phyloP scores from a whole-genome alignment of 768 basidiomycete genomes.

The Boletellus sp. region DNA sequence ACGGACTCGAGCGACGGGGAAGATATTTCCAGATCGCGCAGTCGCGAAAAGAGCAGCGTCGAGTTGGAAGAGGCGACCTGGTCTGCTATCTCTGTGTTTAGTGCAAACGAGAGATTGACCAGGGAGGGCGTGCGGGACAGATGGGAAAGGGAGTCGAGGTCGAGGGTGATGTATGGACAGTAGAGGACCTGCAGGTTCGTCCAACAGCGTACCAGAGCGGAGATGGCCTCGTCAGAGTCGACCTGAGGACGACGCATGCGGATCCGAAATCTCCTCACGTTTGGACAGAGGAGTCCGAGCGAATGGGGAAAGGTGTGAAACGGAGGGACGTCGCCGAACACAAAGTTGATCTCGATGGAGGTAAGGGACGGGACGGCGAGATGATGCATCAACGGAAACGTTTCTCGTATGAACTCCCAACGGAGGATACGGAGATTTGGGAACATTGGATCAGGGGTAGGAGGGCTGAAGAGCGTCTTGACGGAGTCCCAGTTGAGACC shows the following conservation, averaged over 20 bases:
- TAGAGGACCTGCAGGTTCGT: slow-evolving; percentile 11
- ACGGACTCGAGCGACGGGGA: slow-evolving; percentile 5
- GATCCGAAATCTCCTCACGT: slow-evolving; percentile 7
- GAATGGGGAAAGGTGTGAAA: slow-evolving; percentile 17
- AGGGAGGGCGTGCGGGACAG: slow-evolving; percentile 14
- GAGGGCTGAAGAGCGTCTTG: slow-evolving; percentile 14
- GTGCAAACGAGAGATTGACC: slow-evolving; percentile 7
- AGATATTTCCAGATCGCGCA: slow-evolving; percentile 11
- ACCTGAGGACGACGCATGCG: slow-evolving; percentile 17
- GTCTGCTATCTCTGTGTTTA: not conserved
- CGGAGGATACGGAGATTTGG: slow-evolving; percentile 19
- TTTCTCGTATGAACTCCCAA: slow-evolving; percentile 18
- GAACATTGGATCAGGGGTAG: slow-evolving; percentile 13
- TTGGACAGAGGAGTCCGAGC: slow-evolving; percentile 17
- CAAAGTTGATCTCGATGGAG: slow-evolving; percentile 19
- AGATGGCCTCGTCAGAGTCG: slow-evolving; percentile 8
- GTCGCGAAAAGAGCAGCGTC: slow-evolving; percentile 3
- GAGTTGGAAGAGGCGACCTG: slow-evolving; percentile 1
- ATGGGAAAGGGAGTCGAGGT: slow-evolving; percentile 13
- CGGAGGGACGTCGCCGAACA: slow-evolving; percentile 16
- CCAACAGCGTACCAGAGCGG: slow-evolving; percentile 15
- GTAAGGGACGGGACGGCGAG: slow-evolving; percentile 12
- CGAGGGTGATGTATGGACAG: slow-evolving; percentile 12
- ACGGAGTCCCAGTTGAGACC: slow-evolving; percentile 19
- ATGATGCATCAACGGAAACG: slow-evolving; percentile 15